Evolutionary conservation across 495 filamentous ascomycete genomes (phyloP).

Genomic region (Aspergillus avenaceus): DNA sequence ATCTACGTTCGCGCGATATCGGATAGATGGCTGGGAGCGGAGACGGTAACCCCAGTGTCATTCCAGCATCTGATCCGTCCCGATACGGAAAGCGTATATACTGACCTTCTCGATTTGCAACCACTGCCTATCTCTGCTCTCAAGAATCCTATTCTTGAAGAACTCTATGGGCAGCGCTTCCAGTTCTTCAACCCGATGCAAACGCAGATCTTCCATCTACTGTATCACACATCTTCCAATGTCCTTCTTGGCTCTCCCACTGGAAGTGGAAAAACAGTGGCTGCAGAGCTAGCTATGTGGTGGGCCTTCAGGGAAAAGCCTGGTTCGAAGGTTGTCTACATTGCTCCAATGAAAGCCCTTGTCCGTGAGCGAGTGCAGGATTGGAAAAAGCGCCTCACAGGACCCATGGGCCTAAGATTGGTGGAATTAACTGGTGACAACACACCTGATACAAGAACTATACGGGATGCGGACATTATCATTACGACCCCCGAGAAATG

Average conservation of each 20-base stretch:
- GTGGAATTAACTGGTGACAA: slow-evolving; percentile 98
- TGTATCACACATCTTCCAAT: slow-evolving; percentile 88
- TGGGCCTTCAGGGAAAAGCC: slow-evolving; percentile 97
- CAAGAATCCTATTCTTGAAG: slow-evolving; percentile 81
- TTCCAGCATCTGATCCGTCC: slow-evolving; percentile 98
- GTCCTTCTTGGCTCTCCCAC: slow-evolving; percentile 96
- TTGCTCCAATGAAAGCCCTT: slow-evolving; percentile 98
- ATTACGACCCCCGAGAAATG: slow-evolving; percentile 99
- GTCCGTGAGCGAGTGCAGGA: slow-evolving; percentile 96
- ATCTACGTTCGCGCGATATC: slow-evolving; percentile 94
- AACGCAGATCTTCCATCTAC: slow-evolving; percentile 92
- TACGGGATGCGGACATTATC: slow-evolving; percentile 93
- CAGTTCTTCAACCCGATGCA: slow-evolving; percentile 99
- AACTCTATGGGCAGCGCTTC: slow-evolving; percentile 83
- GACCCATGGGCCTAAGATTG: slow-evolving; percentile 80
- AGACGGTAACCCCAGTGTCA: slow-evolving; percentile 89
- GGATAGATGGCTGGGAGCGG: slow-evolving; percentile 95
- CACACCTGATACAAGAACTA: slow-evolving; percentile 92
- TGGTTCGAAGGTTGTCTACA: slow-evolving; percentile 97
- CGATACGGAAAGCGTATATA: slow-evolving; percentile 96
- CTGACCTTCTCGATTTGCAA: slow-evolving; percentile 86
- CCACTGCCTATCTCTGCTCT: slow-evolving; percentile 84
- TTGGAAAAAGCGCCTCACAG: slow-evolving; percentile 81
- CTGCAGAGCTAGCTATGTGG: slow-evolving; percentile 98
- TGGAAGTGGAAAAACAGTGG: slow-evolving; percentile 94